Evolutionary conservation across 1,284 basidiomycete species (phyloP).

Genomic region (Sanghuangporus sanghuang): DNA sequence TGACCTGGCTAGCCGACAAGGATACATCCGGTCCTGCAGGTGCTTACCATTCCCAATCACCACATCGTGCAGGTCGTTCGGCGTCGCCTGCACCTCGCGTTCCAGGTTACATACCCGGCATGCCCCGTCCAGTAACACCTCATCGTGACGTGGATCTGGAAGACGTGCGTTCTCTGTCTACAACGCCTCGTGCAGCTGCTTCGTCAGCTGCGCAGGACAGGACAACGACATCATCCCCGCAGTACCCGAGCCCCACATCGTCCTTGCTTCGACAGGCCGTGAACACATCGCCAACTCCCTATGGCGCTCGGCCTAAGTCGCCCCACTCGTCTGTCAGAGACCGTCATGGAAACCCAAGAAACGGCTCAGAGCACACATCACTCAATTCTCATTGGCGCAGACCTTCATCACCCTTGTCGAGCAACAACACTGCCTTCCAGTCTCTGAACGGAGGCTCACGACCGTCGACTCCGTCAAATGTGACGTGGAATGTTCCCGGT

Average conservation of each 20-base stretch:
- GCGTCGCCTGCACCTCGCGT: conserved; percentile 56
- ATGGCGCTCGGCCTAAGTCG: conserved; percentile 39
- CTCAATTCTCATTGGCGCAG: conserved; percentile 51
- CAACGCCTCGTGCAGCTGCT: conserved; percentile 72
- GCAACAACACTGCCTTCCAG: conserved; percentile 45
- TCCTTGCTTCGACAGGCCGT: conserved; percentile 46
- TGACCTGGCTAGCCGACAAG: conserved; percentile 11
- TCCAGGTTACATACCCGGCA: conserved; percentile 82
- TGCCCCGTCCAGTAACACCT: conserved; percentile 83
- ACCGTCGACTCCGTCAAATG: conserved; percentile 67
- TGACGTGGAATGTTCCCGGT: conserved; percentile 45
- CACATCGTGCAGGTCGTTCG: conserved; percentile 35
- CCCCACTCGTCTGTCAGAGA: conserved; percentile 30
- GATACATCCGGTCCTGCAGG: conserved; percentile 14
- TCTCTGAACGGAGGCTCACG: conserved; percentile 54
- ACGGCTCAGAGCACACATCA: conserved; percentile 40
- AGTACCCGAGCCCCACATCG: conserved; percentile 31
- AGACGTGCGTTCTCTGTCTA: conserved; percentile 67
- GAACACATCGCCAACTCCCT: conserved; percentile 38
- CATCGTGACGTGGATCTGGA: conserved; percentile 59
- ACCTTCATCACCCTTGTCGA: conserved; percentile 61
- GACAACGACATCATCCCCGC: conserved; percentile 28
- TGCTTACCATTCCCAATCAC: conserved; percentile 40
- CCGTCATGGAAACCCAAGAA: conserved; percentile 18
- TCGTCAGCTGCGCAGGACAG: conserved; percentile 38